Evolutionary conservation across 129 eudicot genomes (phyloP).

Genomic region (Artemisia tridentata): DNA sequence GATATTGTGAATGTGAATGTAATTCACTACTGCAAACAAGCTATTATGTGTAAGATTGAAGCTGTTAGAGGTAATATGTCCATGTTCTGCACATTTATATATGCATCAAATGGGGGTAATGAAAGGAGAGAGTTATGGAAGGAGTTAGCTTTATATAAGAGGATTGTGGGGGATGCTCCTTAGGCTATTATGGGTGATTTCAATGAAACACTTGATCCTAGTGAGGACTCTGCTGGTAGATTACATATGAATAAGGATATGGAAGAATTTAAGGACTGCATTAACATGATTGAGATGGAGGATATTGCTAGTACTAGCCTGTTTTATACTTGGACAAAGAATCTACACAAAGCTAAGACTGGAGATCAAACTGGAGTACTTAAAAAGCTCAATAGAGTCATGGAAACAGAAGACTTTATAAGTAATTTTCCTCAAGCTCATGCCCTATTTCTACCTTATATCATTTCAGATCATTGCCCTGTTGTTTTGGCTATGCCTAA

Average conservation of each 20-base stretch:
- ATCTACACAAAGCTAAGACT: not conserved
- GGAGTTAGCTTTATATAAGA: not conserved
- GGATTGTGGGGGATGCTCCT: not conserved
- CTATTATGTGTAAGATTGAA: not conserved
- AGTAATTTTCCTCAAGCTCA: not conserved
- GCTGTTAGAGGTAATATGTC: not conserved
- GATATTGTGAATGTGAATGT: not conserved
- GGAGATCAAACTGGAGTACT: too few relatives aligned
- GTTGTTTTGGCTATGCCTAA: not conserved
- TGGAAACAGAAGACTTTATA: not conserved
- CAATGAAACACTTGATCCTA: not conserved
- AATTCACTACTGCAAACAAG: not conserved
- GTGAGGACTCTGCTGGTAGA: not conserved
- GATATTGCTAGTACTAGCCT: not conserved
- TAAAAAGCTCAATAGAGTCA: not conserved
- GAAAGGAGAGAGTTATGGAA: not conserved
- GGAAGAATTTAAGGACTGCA: not conserved
- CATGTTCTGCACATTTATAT: too few relatives aligned
- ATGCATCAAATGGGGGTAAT: not conserved
- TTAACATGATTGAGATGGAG: not conserved
- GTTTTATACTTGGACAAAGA: not conserved
- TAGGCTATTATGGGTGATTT: not conserved
- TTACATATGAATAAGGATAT: not conserved
- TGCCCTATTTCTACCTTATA: not conserved
- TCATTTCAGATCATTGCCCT: not conserved